A percentile compares a stretch with the other conserved stretches of the same genome.
Evolutionary conservation across 257 asterid species (phyloP).

Genomic region (Plantago elongata): DNA sequence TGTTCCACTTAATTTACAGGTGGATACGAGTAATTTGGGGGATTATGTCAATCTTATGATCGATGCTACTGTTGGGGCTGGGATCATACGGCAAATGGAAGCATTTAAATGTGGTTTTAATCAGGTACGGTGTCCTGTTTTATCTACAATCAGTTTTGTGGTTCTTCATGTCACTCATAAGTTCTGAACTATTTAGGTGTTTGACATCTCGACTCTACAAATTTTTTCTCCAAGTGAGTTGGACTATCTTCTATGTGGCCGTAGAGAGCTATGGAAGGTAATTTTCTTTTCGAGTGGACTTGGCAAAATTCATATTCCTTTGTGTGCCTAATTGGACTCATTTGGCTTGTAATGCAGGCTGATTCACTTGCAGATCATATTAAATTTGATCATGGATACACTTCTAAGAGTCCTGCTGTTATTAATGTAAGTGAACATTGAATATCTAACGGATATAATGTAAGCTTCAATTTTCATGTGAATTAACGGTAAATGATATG

Average conservation of each 20-base stretch:
- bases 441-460: conserved; percentile 4
- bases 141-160: conserved; percentile 5
- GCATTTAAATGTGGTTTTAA: conserved; percentile 96
- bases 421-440: conserved; percentile 48
- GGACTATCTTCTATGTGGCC: conserved; percentile 96
- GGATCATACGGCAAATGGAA: conserved; percentile 79
- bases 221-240: conserved; percentile 87
- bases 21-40: conserved; percentile 67
- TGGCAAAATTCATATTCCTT: conserved; percentile 9
- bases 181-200: conserved; percentile 43
- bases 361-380: conserved; percentile 87
- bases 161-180: background rate
- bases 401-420: conserved; percentile 91
- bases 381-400: conserved; percentile 97
- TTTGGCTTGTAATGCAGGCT: conserved; percentile 48
- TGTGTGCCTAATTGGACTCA: conserved; percentile 16
- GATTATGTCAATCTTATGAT: conserved; percentile 80
- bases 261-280: conserved; percentile 97
- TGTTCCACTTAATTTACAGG: conserved; percentile 39
- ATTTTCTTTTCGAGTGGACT: conserved; percentile 17
- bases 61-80: conserved; percentile 78
- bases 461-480: conserved; percentile 8
- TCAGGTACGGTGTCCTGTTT: conserved; percentile 48
- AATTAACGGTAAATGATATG: background rate
- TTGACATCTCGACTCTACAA: conserved; percentile 80